These are phyloP conservation scores for Aspergillus egyptiacus DNA, from an alignment of 495 filamentous ascomycete species.

Conservation along the genomic window DNA sequence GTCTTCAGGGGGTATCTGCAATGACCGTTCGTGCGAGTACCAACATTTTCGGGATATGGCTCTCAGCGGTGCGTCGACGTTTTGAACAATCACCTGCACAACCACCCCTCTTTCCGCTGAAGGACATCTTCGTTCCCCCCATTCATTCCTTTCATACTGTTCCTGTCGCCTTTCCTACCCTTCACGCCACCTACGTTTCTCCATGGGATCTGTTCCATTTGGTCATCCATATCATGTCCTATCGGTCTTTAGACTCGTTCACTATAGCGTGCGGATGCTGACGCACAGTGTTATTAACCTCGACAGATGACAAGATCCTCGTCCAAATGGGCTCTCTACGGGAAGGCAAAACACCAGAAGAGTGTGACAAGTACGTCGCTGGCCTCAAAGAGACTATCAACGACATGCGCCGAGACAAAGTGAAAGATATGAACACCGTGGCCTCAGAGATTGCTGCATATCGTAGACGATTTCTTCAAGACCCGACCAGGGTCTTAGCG, in stretches of 20 bases:
- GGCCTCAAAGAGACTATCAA: constrained; percentile 73
- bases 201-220: not conserved
- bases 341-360: constrained; percentile 64
- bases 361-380: constrained; percentile 63
- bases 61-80: constrained; percentile 71
- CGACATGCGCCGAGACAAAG: constrained; percentile 64
- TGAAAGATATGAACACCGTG: constrained; percentile 76
- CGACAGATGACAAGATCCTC: constrained; percentile 79
- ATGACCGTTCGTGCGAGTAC: constrained; percentile 58
- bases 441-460: constrained; percentile 76
- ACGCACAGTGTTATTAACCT: constrained; percentile 51
- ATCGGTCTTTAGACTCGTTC: constrained; percentile 1
- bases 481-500: constrained; percentile 44
- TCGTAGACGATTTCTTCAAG: constrained; percentile 62
- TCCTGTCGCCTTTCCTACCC: constrained; percentile 1
- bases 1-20: constrained; percentile 67
- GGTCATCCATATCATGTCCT: too few relatives aligned
- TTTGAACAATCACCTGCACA: constrained; percentile 31
- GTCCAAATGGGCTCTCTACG: constrained; percentile 69
- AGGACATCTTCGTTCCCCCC: constrained; percentile 11
- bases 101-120: constrained; percentile 15
- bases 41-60: constrained; percentile 79
- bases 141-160: constrained; percentile 8
- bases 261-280: constrained; percentile 45
- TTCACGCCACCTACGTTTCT: not conserved